Base-by-base conservation (phyloP, 495 filamentous ascomycete species). In the Talaromyces stipitatus region DNA sequence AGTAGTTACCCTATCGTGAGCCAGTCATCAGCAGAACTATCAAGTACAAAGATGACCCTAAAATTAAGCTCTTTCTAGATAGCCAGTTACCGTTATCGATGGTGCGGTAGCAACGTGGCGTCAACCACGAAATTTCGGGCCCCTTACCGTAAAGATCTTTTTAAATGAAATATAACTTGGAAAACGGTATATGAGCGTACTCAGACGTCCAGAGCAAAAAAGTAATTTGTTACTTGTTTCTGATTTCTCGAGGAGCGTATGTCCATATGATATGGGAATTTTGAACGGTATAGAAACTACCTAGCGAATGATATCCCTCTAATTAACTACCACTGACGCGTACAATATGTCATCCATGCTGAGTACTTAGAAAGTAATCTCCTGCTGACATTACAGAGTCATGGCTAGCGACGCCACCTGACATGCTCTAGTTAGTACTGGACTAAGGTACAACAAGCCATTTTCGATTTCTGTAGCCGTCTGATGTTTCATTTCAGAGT, bases 81-180 rank as follows among this genome's bases (percentile, higher is more conserved):
- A 26, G 24, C 27, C 48, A 51, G 27, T 29, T 6, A 51, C 6
- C 10, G 22, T 23, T 51, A 51, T 24, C 27, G 18, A 51, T 51
- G 48, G 48, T 26, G 48, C 48, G 4, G 48, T 51, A 51, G 48
- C 48, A 51, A 30, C 30, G 48, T 51, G 48, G 48, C 48, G 48
- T 51, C 27, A 10, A 16, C 48, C n/a, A 51, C 24, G 48, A 5
- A 51, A 16, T 26, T 51, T 26, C 11, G 18, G 43, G 43, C 11
- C 22, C 43, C 18, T n/a, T n/a, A n/a, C n/a, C n/a, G n/a, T 12
- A 26, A 41, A 7, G 36, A n/a, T 41, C 9, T 14, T 41, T 41
- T 41, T 41, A 9, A 41, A 18, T 41, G n/a, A 41, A n/a, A n/a
- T n/a, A n/a, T n/a, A n/a, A n/a, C n/a, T n/a, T n/a, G n/a, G n/a